These are phyloP conservation scores for Diaporthe longicolla DNA, from an alignment of 2,329 filamentous ascomycete species.

Conservation along the genomic window DNA sequence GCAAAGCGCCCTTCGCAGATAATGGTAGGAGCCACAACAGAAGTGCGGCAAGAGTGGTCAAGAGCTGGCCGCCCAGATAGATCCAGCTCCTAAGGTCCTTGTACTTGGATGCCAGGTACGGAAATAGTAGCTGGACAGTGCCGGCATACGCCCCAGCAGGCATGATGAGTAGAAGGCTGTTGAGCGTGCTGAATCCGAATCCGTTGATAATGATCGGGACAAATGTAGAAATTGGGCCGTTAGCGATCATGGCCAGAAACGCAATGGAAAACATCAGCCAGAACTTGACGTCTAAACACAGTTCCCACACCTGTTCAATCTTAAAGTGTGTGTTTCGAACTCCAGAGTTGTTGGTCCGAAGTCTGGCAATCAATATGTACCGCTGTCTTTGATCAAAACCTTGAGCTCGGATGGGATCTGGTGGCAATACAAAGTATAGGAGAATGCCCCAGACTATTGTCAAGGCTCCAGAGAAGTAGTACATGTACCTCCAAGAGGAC, in stretches of 20 bases:
- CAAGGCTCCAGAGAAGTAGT: constrained; percentile 56
- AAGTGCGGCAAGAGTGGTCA: no score
- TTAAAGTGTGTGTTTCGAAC: constrained; percentile 46
- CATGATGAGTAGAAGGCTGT: no score
- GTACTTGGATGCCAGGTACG: no score
- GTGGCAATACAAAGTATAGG: constrained; percentile 42
- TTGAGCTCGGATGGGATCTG: constrained; percentile 52
- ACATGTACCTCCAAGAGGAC: constrained; percentile 59
- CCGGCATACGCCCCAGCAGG: no score
- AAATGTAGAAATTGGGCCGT: no score
- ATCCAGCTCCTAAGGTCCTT: no score
- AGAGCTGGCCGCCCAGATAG: no score
- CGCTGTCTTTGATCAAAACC: constrained; percentile 45
- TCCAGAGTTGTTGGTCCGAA: constrained; percentile 45
- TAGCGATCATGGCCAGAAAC: constrained; percentile 48
- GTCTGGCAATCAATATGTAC: constrained; percentile 44
- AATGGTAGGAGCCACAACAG: no score
- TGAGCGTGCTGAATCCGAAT: no score
- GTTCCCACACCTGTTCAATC: constrained; percentile 42
- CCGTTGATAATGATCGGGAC: no score
- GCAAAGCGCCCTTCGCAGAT: no score
- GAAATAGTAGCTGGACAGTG: no score
- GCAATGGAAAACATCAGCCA: constrained; percentile 48
- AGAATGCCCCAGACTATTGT: constrained; percentile 56
- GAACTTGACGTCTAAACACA: constrained; percentile 45